phyloP scores from a whole-genome alignment of 768 basidiomycete species.

The Rhodotorula graminis region DNA sequence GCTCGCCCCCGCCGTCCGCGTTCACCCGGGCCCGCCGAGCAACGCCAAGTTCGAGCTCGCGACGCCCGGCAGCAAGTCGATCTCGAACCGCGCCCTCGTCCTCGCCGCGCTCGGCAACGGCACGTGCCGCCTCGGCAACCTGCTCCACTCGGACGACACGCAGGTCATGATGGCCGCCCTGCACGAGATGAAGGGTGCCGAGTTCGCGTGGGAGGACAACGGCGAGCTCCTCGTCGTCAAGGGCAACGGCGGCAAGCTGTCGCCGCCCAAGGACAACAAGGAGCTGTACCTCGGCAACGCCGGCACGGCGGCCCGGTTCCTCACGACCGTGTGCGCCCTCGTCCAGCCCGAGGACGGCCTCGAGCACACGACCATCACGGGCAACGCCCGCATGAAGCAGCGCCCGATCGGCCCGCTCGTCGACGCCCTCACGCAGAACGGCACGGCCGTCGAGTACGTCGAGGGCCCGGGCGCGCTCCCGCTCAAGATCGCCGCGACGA shows the following conservation, averaged over 20 bases:
- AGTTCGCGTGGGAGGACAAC: conserved; percentile 89
- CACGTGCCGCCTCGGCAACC: conserved; percentile 77
- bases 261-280: conserved; percentile 67
- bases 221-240: conserved; percentile 90
- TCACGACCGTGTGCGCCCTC: conserved; percentile 91
- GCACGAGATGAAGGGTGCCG: conserved; percentile 81
- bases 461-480: conserved; percentile 82
- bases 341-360: conserved; percentile 55
- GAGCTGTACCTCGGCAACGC: conserved; percentile 95
- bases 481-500: conserved; percentile 67
- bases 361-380: conserved; percentile 75
- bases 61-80: conserved; percentile 93
- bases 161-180: conserved; percentile 98
- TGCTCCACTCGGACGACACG: conserved; percentile 95
- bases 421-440: conserved; percentile 76
- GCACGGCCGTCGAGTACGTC: conserved; percentile 67
- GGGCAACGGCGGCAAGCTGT: conserved; percentile 75
- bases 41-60: conserved; percentile 61
- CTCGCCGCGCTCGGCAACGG: conserved; percentile 87
- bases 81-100: conserved; percentile 89
- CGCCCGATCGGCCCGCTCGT: conserved; percentile 94
- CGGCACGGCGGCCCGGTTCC: conserved; percentile 94
- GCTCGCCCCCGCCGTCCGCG: conserved; percentile 70
- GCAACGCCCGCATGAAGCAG: conserved; percentile 98
- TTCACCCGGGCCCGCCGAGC: conserved; percentile 58